Evolutionary conservation across 2,329 filamentous ascomycete genomes (phyloP), one percentile per base, ranked within the genome.

Genomic region (Colletotrichum sp.): DNA sequence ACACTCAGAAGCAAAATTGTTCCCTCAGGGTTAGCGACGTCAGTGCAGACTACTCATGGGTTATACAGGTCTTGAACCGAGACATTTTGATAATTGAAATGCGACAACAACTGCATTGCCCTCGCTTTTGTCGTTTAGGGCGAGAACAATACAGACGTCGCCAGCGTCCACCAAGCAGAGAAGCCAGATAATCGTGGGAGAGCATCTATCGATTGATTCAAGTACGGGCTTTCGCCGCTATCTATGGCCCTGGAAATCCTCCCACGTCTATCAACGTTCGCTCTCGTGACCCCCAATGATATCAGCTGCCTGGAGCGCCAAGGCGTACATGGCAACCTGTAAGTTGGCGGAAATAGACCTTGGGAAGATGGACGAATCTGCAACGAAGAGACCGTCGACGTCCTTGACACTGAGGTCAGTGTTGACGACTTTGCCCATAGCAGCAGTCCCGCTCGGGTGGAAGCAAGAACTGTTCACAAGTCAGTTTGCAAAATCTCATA

Each of bases 291-390:
- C 52, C 15, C 52, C 57, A 32, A 92, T 92, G n/a, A 88, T 88
- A 80, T 91, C 90, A 4, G 90, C 89, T 4, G 91, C 90, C 83
- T 92, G 92, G 82, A 92, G 90, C 6, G 86, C 87, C 34, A 91
- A 83, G 80, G 91, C 90, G 79, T 90, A 91, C 1, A 88, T 87
- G 1, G 90, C 86, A 1, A 89, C 80, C 6, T 87, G 85, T 34
- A 88, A 86, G 78, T 89, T 81, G 3, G 81, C 77, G 28, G 81
- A 77, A 6, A 84, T 84, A 39, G 85, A 81, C 13, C 85, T 80
- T 11, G 82, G 85, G 30, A 73, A 68, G 36, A 73, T 30, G 36
- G 16, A 73, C 4, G 84, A 83, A 76, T 87, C 85, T 0, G 84
- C 82, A 7, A 87, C 80, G 16, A 83, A 82, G 22, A 87, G 79